Conservation (phyloP, 306 rosid species). For the Begonia fuchsioides region DNA sequence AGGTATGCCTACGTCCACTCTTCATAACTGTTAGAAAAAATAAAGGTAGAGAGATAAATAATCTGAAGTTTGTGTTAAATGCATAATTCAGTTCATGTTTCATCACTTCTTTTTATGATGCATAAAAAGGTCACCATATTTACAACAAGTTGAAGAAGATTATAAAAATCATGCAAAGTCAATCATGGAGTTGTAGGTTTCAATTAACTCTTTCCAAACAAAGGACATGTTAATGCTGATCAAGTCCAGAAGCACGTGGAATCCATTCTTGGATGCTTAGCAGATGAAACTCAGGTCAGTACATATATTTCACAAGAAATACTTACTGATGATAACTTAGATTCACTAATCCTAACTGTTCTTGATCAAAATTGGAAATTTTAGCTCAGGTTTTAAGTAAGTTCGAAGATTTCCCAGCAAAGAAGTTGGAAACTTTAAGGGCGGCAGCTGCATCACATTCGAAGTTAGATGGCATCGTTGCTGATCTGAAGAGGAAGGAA, state of each 20-base stretch:
- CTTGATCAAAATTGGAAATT: background rate
- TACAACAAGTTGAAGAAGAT: background rate
- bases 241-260: background rate
- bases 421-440: background rate
- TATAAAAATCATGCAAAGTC: background rate
- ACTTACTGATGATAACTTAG: background rate
- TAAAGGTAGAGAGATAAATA: background rate
- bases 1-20: background rate
- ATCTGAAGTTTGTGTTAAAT: background rate
- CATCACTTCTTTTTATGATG: background rate
- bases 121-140: background rate
- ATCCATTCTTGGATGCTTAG: background rate
- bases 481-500: background rate
- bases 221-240: background rate
- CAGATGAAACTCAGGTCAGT: constrained; percentile 1
- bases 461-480: background rate
- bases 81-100: background rate
- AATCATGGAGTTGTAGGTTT: background rate
- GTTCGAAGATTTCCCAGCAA: background rate
- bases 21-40: too few relatives aligned
- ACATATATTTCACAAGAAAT: background rate
- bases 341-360: too few relatives aligned
- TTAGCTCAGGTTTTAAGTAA: background rate
- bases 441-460: background rate
- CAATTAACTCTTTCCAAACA: background rate